Evolutionary conservation across 2,329 filamentous ascomycete species (phyloP).

Genomic region (Magnaporthiopsis poae): DNA sequence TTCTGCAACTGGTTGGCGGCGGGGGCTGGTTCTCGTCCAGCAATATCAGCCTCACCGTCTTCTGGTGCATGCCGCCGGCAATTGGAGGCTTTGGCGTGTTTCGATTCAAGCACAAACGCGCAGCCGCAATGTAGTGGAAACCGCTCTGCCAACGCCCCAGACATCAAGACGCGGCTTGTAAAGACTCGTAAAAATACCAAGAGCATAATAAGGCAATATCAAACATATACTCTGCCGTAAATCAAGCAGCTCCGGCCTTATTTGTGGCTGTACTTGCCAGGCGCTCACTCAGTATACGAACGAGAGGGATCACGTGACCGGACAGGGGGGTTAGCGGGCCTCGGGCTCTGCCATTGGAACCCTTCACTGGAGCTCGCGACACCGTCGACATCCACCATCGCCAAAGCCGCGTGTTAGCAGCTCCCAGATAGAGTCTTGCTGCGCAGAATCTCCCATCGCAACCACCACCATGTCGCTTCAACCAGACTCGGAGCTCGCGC

Average conservation of each 20-base stretch:
- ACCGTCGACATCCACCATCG: not conserved
- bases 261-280: not conserved
- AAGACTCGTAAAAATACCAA: too few relatives aligned
- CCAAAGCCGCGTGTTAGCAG: not conserved
- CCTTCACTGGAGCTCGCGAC: not conserved
- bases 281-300: not conserved
- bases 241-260: not conserved
- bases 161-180: too few relatives aligned
- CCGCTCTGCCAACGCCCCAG: not conserved
- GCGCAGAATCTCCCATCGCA: not conserved
- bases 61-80: not conserved
- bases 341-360: not conserved
- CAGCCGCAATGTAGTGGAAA: not conserved
- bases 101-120: not conserved
- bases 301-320: not conserved
- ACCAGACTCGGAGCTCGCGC: conserved; percentile 50
- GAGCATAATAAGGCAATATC: too few relatives aligned
- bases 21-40: not conserved
- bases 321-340: not conserved
- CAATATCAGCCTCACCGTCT: not conserved
- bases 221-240: not conserved
- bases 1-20: not conserved
- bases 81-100: not conserved
- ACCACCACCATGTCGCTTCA: not conserved
- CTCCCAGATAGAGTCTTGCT: not conserved